These are phyloP conservation scores for Tolypocladium ovalisporum DNA, from an alignment of 2,329 filamentous ascomycete species.

Conservation along the genomic window DNA sequence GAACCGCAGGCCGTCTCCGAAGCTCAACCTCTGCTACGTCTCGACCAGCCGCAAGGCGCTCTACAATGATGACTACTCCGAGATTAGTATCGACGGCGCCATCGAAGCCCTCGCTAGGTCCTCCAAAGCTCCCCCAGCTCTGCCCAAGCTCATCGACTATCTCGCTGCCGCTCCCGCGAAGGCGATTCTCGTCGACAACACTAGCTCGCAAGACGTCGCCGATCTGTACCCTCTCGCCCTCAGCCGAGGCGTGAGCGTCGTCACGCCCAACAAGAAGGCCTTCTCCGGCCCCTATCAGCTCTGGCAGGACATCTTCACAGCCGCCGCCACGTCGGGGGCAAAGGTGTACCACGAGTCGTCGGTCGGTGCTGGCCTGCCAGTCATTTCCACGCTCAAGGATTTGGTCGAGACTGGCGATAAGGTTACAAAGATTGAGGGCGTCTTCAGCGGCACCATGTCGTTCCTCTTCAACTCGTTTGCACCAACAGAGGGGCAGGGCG, in stretches of 20 bases:
- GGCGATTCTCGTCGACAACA: conserved; percentile 88
- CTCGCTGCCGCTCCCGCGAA: conserved; percentile 68
- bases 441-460: conserved; percentile 95
- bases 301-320: conserved; percentile 78
- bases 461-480: conserved; percentile 98
- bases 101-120: conserved; percentile 55
- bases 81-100: conserved; percentile 48
- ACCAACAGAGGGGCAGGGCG: conserved; percentile 61
- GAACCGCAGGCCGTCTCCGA: conserved; percentile 53
- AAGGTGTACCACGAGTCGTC: conserved; percentile 93
- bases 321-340: conserved; percentile 59
- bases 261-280: conserved; percentile 97
- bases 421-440: conserved; percentile 86
- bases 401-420: conserved; percentile 89
- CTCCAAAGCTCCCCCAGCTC: conserved; percentile 51
- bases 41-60: conserved; percentile 77
- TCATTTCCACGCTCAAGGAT: conserved; percentile 88
- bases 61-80: conserved; percentile 61
- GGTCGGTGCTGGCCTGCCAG: conserved; percentile 84
- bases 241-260: conserved; percentile 72
- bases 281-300: conserved; percentile 74
- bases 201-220: conserved; percentile 78
- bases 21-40: conserved; percentile 73
- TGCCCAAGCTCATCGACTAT: conserved; percentile 65
- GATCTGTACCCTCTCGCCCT: conserved; percentile 74